These are phyloP conservation scores for Yamadazyma siamensis DNA, from an alignment of 1,139 yeast genomes.

Conservation along the genomic window DNA sequence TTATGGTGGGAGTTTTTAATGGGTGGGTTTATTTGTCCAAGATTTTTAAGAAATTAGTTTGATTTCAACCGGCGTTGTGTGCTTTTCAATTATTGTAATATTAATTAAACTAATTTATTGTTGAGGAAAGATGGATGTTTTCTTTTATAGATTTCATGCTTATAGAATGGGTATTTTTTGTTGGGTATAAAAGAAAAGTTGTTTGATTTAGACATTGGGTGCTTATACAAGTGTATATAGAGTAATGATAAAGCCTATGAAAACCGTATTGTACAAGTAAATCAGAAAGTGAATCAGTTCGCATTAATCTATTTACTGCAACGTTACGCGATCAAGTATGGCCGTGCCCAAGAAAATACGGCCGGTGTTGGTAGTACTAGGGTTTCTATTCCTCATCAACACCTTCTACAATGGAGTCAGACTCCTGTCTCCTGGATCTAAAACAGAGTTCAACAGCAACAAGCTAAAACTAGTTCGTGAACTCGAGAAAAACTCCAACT, in stretches of 20 bases:
- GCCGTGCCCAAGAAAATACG: neutral
- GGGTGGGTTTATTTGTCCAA: constrained; percentile 1
- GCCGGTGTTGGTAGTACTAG: neutral
- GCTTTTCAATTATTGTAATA: constrained; percentile 5
- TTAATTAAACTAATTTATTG: constrained; percentile 7
- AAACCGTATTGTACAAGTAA: too few species aligned
- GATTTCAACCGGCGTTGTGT: constrained; percentile 12
- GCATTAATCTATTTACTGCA: too few species aligned
- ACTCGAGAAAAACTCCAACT: constrained; percentile 30
- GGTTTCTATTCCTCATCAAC: constrained; percentile 11
- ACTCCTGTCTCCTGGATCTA: constrained; percentile 12
- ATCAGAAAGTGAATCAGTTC: too few species aligned
- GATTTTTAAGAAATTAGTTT: constrained; percentile 8
- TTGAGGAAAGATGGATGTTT: constrained; percentile 12
- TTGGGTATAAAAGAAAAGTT: constrained; percentile 19
- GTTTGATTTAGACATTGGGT: constrained; percentile 43
- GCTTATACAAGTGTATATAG: constrained; percentile 24
- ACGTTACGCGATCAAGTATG: too few species aligned
- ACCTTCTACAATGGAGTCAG: constrained; percentile 11
- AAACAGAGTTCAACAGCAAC: constrained; percentile 22
- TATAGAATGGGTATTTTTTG: constrained; percentile 24
- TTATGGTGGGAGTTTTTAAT: constrained; percentile 1
- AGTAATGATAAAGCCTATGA: too few species aligned
- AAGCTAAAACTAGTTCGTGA: constrained; percentile 26
- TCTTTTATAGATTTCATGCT: constrained; percentile 16